Evolutionary conservation across 495 filamentous ascomycete species (phyloP).

Genomic region (Monascus purpureus): DNA sequence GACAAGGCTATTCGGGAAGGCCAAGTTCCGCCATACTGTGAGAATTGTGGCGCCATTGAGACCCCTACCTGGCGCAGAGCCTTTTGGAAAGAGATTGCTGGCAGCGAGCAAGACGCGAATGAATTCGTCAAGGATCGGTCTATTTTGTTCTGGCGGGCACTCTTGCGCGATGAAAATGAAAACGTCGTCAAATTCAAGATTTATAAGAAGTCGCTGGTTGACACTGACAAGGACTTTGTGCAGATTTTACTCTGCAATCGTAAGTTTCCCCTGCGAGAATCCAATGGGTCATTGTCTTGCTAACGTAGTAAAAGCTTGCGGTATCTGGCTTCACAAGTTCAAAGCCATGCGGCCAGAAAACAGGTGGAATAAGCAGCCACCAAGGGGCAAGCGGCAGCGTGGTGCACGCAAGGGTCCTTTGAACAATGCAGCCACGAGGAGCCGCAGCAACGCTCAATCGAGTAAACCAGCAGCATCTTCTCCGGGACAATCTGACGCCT

Average conservation of each 20-base stretch:
- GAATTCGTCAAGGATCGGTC: slow-evolving; percentile 52
- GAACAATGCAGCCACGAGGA: slow-evolving; percentile 14
- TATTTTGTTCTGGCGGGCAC: slow-evolving; percentile 46
- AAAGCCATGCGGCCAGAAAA: slow-evolving; percentile 70
- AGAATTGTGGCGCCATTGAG: slow-evolving; percentile 86
- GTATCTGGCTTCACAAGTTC: slow-evolving; percentile 82
- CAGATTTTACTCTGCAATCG: slow-evolving; percentile 78
- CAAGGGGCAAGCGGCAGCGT: slow-evolving; percentile 29
- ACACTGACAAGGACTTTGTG: slow-evolving; percentile 49
- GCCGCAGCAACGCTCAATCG: slow-evolving; percentile 18
- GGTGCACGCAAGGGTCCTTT: slow-evolving; percentile 23
- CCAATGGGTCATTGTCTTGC: too few relatives aligned
- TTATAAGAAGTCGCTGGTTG: slow-evolving; percentile 62
- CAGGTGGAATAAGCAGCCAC: slow-evolving; percentile 58
- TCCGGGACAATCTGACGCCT: slow-evolving; percentile 28
- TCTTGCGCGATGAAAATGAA: slow-evolving; percentile 45
- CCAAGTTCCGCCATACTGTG: slow-evolving; percentile 70
- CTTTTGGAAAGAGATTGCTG: slow-evolving; percentile 53
- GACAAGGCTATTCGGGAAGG: slow-evolving; percentile 55
- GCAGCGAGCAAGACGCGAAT: slow-evolving; percentile 46
- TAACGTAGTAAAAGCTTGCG: slow-evolving; percentile 48
- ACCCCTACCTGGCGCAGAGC: slow-evolving; percentile 92
- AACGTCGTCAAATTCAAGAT: slow-evolving; percentile 48
- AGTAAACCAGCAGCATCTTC: slow-evolving; percentile 22
- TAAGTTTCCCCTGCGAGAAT: too few relatives aligned